A percentile compares a stretch with the other conserved stretches of the same genome.
Evolutionary conservation across 192 early-diverging fungal genomes (phyloP).

Genomic region (Coemansia aciculifera): DNA sequence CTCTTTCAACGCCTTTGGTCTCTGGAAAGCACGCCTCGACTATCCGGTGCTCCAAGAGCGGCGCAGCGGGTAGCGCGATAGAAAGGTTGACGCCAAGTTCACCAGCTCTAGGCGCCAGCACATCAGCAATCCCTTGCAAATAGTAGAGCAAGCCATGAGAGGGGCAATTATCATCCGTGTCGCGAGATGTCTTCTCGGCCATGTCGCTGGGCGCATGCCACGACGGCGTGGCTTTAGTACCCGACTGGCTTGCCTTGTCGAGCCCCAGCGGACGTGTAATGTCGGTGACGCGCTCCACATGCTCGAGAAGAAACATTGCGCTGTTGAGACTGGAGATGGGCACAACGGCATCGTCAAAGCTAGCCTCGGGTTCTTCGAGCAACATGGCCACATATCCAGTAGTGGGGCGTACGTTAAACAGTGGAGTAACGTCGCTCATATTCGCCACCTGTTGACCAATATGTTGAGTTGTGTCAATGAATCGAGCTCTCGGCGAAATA

Average conservation of each 20-base stretch:
- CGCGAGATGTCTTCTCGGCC: background rate
- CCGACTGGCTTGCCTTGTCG: background rate
- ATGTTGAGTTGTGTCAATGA: background rate
- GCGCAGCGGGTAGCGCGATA: slow-evolving; percentile 25
- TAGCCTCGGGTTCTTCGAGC: slow-evolving; percentile 18
- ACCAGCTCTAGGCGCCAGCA: slow-evolving; percentile 33
- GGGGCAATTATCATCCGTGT: background rate
- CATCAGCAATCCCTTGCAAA: slow-evolving; percentile 41
- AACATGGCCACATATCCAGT: background rate
- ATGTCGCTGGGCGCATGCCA: slow-evolving; percentile 21
- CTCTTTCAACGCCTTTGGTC: background rate
- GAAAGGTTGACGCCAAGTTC: slow-evolving; percentile 24
- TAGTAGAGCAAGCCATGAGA: slow-evolving; percentile 14
- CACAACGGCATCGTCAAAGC: slow-evolving; percentile 26
- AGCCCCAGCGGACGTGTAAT: slow-evolving; percentile 15
- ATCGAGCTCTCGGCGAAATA: background rate
- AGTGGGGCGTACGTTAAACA: background rate
- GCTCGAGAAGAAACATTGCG: slow-evolving; percentile 25
- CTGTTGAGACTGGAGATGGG: slow-evolving; percentile 26
- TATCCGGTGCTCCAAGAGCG: slow-evolving; percentile 7
- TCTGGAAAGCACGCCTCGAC: slow-evolving; percentile 9
- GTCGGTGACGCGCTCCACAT: slow-evolving; percentile 28
- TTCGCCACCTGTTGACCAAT: background rate
- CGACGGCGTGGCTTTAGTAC: slow-evolving; percentile 5
- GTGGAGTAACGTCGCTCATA: background rate